Conservation (phyloP, 73 alveolate genomes). For the Paramecium bursaria region DNA sequence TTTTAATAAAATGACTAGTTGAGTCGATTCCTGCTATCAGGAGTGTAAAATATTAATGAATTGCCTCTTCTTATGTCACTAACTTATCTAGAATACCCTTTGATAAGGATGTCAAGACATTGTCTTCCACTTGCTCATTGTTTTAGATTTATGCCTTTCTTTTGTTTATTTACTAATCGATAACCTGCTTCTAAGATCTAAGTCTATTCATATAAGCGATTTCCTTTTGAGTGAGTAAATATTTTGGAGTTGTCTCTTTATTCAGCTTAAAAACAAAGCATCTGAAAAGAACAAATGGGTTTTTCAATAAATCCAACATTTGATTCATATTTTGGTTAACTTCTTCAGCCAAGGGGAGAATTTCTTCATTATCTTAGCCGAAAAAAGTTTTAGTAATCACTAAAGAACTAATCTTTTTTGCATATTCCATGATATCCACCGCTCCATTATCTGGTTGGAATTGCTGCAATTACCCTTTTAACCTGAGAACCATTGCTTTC, state of each 20-base stretch:
- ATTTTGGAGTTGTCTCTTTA: conserved; percentile 40
- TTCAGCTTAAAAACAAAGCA: conserved; percentile 43
- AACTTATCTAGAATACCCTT: neutral
- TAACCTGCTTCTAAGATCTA: neutral
- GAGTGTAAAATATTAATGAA: conserved; percentile 54
- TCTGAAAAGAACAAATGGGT: conserved; percentile 40
- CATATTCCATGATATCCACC: neutral
- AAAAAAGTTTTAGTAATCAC: conserved; percentile 39
- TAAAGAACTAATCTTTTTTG: neutral
- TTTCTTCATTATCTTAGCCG: conserved; percentile 3
- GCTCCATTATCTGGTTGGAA: conserved; percentile 10
- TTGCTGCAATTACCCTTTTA: conserved; percentile 16
- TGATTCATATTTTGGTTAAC: conserved; percentile 41
- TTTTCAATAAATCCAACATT: conserved; percentile 19
- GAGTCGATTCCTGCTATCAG: conserved; percentile 49
- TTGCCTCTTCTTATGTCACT: conserved; percentile 37
- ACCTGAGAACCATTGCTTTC: conserved; percentile 10
- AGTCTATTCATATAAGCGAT: conserved; percentile 14
- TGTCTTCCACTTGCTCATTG: neutral
- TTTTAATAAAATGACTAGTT: conserved; percentile 17
- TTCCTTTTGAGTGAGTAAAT: conserved; percentile 12
- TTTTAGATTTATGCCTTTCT: neutral
- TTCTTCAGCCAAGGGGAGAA: conserved; percentile 10
- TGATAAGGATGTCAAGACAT: conserved; percentile 3
- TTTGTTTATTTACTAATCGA: neutral